Evolutionary conservation across 129 eudicot genomes (phyloP), one percentile per base, ranked within the genome.

Genomic region (Tagetes erecta): DNA sequence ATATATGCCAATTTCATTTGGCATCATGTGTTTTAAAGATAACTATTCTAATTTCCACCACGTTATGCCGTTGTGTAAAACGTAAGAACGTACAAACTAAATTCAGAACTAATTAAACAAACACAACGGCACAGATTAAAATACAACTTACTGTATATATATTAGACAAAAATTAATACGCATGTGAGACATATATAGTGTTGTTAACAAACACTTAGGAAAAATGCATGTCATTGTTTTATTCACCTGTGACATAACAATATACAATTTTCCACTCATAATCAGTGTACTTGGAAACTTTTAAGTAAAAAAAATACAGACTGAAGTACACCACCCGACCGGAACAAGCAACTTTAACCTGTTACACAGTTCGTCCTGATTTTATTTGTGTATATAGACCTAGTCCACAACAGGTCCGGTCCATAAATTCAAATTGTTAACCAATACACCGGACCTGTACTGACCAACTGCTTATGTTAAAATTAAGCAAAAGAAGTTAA

Each of bases 361-460:
- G 65, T 59, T 59, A 59, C 65, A 59, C 27, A 59, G 3, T 36
- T 62, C 45, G 67, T 37, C 44, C 45, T 10, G 65, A 33, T 39
- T 64, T 79, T 64, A 71, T 79, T 71, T 33, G 46, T 60, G 47
- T 34, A 14, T 62, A 71, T 45, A 51, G 44, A 55, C 67, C 67
- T 42, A 67, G 20, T 52, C 46, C 73, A 40, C 59, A 27, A 8
- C 76, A 10, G 6, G 36, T 12, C 70, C 50, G 20, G 13, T 57
- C 49, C 6, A 5, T 0, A 1, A 2, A 76, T 36, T 33, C 14
- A 2, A 14, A 1, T 0, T 14, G 35, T 40, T 14, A 13, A 14
- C 20, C 3, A 51, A 5, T 38, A n/a, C 70, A 62, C 49, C 60
- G 6, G 60, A 5, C 8, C 50, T 11, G 35, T 31, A 27, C 8